Evolutionary conservation across 225 moss, liverwort and hornwort genomes (phyloP).

Genomic region (Straminergon stramineum): DNA sequence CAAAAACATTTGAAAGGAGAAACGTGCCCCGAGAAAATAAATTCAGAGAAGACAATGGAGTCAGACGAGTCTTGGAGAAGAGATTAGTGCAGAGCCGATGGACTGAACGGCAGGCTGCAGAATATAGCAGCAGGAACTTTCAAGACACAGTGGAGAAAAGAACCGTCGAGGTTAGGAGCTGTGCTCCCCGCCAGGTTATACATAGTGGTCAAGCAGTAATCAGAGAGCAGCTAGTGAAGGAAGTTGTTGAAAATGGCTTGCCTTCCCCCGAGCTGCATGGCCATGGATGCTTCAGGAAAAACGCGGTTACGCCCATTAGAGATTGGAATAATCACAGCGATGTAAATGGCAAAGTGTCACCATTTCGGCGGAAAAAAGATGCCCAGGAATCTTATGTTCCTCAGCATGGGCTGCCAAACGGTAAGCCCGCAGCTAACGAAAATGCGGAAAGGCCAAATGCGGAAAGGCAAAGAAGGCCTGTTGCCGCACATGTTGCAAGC

Average conservation of each 20-base stretch:
- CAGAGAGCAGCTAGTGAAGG: conserved; percentile 24
- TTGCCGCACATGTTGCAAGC: not conserved
- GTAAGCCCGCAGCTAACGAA: not conserved
- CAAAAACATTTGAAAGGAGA: conserved; percentile 1
- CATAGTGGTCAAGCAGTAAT: conserved; percentile 22
- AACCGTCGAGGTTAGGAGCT: conserved; percentile 21
- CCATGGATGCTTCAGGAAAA: not conserved
- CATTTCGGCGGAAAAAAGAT: not conserved
- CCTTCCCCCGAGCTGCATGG: conserved; percentile 12
- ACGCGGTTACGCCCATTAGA: not conserved
- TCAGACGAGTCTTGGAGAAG: conserved; percentile 28
- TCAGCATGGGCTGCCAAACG: not conserved
- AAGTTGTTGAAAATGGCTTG: conserved; percentile 25
- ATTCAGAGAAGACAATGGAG: conserved; percentile 11
- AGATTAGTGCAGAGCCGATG: conserved; percentile 20
- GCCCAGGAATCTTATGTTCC: not conserved
- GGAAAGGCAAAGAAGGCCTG: not conserved
- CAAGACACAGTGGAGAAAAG: conserved; percentile 17
- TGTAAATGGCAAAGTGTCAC: conserved; percentile 1
- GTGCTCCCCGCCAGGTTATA: conserved; percentile 25
- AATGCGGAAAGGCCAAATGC: not conserved
- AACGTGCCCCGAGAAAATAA: not conserved
- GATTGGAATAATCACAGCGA: not conserved
- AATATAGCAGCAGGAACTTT: not conserved
- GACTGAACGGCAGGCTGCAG: conserved; percentile 17